These are phyloP conservation scores for Rhynchosporium agropyri DNA, from an alignment of 2,329 filamentous ascomycete genomes.

Conservation along the genomic window DNA sequence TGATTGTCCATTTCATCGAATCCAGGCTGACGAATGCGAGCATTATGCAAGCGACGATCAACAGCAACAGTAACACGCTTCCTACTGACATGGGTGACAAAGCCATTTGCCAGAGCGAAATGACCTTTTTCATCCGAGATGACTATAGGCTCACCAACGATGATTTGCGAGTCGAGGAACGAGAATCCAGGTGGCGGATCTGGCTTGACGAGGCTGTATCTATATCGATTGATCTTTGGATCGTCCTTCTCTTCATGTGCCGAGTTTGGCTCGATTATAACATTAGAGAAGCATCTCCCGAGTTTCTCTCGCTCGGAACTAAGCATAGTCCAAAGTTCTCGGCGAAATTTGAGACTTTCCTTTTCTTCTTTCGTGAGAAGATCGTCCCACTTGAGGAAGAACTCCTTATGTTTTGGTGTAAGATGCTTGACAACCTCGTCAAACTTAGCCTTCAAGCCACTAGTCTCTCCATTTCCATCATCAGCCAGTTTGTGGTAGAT, in stretches of 20 bases:
- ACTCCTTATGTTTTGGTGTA: conserved; percentile 72
- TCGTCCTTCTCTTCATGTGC: conserved; percentile 68
- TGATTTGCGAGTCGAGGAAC: conserved; percentile 88
- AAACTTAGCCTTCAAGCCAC: conserved; percentile 81
- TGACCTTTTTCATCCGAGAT: conserved; percentile 94
- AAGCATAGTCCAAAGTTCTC: conserved; percentile 95
- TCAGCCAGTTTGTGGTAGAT: conserved; percentile 92
- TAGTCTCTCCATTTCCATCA: conserved; percentile 76
- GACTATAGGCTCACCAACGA: conserved; percentile 88
- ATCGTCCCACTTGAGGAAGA: conserved; percentile 94
- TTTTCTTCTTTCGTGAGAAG: conserved; percentile 93
- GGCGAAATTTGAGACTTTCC: conserved; percentile 80
- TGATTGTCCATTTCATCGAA: conserved; percentile 82
- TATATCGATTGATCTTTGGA: conserved; percentile 87
- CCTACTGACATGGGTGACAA: conserved; percentile 76
- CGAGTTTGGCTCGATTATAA: conserved; percentile 80
- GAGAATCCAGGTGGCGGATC: conserved; percentile 66
- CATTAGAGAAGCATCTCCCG: conserved; percentile 85
- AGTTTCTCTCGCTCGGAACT: conserved; percentile 85
- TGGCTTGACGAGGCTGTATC: conserved; percentile 81
- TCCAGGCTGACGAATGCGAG: conserved; percentile 71
- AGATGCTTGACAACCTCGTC: conserved; percentile 78
- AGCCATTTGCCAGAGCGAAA: conserved; percentile 92
- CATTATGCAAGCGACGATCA: conserved; percentile 86
- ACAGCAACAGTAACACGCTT: conserved; percentile 84